Evolutionary conservation across 1,284 basidiomycete genomes (phyloP), one percentile per base, ranked within the genome.

Genomic region (Heterobasidion occidentale): DNA sequence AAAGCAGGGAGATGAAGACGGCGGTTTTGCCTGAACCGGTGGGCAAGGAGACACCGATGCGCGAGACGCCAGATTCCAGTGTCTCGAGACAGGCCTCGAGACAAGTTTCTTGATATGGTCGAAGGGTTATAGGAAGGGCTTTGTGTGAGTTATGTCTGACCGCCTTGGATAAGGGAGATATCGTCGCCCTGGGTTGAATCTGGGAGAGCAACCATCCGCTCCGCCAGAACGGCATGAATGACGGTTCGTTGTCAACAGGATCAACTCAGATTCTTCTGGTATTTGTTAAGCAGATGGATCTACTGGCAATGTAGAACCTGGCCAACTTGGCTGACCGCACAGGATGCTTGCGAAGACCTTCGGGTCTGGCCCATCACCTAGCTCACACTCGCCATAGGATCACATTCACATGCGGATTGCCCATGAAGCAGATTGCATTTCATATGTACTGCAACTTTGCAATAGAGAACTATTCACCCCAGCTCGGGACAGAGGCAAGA

Each of bases 11-110:
- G 53, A 94, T 86, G 72, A 95, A 98, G 57, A 95, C 90, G 1
- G 91, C 92, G 0, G 95, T 98, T 71, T 98, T 98, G 8, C 95
- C 95, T 34, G 90, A 84, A 11, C 93, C 92, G 19, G 95, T 97
- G 9, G 94, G 94, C 1, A 94, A 78, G 12, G 90, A 95, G 20
- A 96, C 91, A n/a, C 94, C 94, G 51, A 98, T 90, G 20, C 94
- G 86, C 1, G 83, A 83, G 34, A 72, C 78, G 14, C 84, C 82
- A 27, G 72, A 67, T 33, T 71, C 66, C 19, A 98, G 74, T 1
- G 94, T 90, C 11, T 80, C 77, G 2, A 88, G 74, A 66, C 94
- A 97, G 3, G 90, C 83, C 19, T 83, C 73, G 36, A 98, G 77
- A 66, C 92, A 96, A n/a, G 84, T 78, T 62, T 90, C 80, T 67